Evolutionary conservation across 2,329 filamentous ascomycete species (phyloP).

Genomic region (Aureobasidium sp.): DNA sequence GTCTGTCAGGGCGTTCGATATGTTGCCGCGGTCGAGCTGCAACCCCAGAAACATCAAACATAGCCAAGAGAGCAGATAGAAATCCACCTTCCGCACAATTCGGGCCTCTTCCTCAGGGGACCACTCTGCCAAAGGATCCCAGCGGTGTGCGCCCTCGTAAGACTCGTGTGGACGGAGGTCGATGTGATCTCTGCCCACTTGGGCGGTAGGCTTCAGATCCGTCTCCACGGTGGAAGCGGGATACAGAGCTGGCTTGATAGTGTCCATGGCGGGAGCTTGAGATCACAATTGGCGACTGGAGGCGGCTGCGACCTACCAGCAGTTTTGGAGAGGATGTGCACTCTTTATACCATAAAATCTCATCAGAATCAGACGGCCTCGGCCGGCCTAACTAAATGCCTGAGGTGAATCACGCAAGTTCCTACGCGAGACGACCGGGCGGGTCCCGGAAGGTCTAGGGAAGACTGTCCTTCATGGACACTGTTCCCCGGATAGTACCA

Average conservation of each 20-base stretch:
- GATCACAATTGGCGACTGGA: background rate
- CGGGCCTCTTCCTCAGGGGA: conserved; percentile 12
- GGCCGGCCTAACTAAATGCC: background rate
- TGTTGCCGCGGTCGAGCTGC: conserved; percentile 16
- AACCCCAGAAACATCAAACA: conserved; percentile 17
- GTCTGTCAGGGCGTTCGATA: conserved; percentile 17
- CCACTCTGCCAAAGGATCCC: conserved; percentile 16
- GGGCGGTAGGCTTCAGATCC: background rate
- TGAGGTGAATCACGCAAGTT: background rate
- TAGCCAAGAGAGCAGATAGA: conserved; percentile 14
- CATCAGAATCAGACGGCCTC: background rate
- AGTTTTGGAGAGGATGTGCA: background rate
- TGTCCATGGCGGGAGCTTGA: background rate
- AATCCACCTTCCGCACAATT: conserved; percentile 16
- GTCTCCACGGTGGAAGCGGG: background rate
- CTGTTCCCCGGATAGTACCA: too few species aligned
- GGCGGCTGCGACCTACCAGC: background rate
- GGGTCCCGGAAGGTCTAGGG: background rate
- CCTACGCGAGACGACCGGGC: background rate
- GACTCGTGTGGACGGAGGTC: conserved; percentile 7
- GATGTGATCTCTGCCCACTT: conserved; percentile 11
- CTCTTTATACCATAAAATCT: background rate
- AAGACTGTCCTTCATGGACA: too few species aligned
- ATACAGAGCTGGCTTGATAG: conserved; percentile 10
- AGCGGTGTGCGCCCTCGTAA: conserved; percentile 8